Conservation (phyloP, 768 basidiomycete species). For the Saitozyma podzolica region DNA sequence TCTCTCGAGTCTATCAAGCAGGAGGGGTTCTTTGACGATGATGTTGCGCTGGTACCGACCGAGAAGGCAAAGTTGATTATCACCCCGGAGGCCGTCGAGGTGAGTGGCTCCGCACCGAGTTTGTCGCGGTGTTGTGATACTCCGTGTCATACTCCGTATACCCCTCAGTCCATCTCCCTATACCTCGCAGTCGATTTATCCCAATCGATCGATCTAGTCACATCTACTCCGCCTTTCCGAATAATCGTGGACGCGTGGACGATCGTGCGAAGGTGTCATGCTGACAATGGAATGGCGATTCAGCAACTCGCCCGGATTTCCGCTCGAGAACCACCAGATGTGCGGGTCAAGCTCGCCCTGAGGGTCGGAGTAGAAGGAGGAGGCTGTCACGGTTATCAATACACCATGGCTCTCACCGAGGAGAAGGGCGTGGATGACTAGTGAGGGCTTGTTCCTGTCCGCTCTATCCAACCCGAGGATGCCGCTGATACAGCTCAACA, state of each 20-base stretch:
- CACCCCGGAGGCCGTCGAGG: slow-evolving; percentile 42
- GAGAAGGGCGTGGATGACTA: slow-evolving; percentile 73
- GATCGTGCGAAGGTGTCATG: background rate
- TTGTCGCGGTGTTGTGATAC: background rate
- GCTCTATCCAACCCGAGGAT: background rate
- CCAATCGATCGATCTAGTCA: no score
- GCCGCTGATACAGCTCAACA: slow-evolving; percentile 39
- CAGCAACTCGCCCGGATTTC: slow-evolving; percentile 79
- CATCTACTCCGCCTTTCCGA: no score
- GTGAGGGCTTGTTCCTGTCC: slow-evolving; percentile 57
- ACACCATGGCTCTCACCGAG: slow-evolving; percentile 80
- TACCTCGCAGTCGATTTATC: background rate
- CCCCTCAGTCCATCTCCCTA: background rate
- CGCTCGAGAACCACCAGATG: slow-evolving; percentile 61
- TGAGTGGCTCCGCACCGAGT: slow-evolving; percentile 16
- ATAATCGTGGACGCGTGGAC: no score
- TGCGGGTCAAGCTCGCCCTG: slow-evolving; percentile 61
- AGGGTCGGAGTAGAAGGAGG: slow-evolving; percentile 86
- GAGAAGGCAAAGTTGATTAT: slow-evolving; percentile 39
- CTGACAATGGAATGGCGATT: background rate
- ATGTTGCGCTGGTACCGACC: slow-evolving; percentile 34
- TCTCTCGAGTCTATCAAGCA: slow-evolving; percentile 40
- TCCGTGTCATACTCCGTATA: background rate
- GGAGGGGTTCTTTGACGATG: slow-evolving; percentile 48
- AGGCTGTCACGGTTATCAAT: slow-evolving; percentile 97